Base-by-base conservation (phyloP, 2,329 filamentous ascomycete genomes). In the Aspergillus vadensis region DNA sequence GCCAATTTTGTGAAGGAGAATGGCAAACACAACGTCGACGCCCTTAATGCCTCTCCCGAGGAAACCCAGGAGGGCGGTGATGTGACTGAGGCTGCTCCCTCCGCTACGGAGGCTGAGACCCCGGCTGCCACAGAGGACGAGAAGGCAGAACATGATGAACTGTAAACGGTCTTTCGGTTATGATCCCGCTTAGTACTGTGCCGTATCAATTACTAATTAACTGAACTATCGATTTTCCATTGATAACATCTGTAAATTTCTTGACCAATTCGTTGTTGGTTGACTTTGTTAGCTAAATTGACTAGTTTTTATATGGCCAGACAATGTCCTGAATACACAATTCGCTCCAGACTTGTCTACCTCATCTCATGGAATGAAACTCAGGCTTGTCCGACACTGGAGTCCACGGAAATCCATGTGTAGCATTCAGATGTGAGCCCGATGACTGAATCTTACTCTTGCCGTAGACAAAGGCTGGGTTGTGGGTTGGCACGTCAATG, bases 1-100 rank as follows among this genome's bases (percentile, higher is more conserved):
- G 89, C 91, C 73, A 85, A 89, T 72, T 99, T 99, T 83, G 86
- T 99, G 79, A 88, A 91, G 81, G 92, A 97, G 84, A 96, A 95
- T 78, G 95, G 95, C 80, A 95, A 92, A 81, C 86, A 96, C 85
- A 88, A 90, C 79, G 87, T 91, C 66, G 87, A 89, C 70, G 87
- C 89, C 64, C 79, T 82, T 58, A 81, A 83, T 68, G 79, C 81
- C 70, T 84, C 85, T 68, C 77, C 79, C 38, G 81, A 82, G 60
- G 83, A 85, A 69, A 83, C 88, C 75, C 80, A 78, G 66, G 78
- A 81, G 55, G 77, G 66, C 25, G 71, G 60, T 43, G 73, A 74
- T 59, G 70, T 68, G 25, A 65, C 68, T 25, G 70, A 70, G 62
- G 64, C 68, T 56, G 60, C 69, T 15, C 65, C 68, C 44, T 55